Percentiles rank a stretch among this genome's conserved stretches.
These are phyloP conservation scores for Extremus antarcticus DNA, from an alignment of 495 filamentous ascomycete species.

Conservation along the genomic window DNA sequence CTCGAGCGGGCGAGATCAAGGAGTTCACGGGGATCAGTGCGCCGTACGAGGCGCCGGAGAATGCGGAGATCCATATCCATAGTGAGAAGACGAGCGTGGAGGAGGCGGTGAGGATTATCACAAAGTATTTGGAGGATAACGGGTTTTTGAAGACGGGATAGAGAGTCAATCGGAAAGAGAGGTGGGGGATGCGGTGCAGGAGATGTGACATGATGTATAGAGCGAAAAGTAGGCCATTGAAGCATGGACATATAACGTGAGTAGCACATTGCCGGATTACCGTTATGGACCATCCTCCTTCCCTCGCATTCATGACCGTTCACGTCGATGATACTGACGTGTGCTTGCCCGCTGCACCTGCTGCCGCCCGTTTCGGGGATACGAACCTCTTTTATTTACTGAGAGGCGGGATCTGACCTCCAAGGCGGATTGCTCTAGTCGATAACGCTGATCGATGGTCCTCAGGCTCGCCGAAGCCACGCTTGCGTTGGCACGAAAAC, in stretches of 20 bases:
- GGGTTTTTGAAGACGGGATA: slow-evolving; percentile 43
- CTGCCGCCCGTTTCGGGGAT: background rate
- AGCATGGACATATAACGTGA: too few relatives aligned
- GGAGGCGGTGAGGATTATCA: slow-evolving; percentile 76
- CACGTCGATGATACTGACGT: too few relatives aligned
- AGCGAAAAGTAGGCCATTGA: background rate
- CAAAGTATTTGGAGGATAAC: slow-evolving; percentile 61
- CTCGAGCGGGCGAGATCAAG: slow-evolving; percentile 81
- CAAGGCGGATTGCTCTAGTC: background rate
- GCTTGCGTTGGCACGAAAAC: background rate
- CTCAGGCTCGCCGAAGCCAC: background rate
- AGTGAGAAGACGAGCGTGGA: slow-evolving; percentile 67
- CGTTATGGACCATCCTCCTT: background rate
- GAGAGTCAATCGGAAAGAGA: background rate
- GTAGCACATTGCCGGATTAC: too few relatives aligned
- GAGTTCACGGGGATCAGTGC: slow-evolving; percentile 93
- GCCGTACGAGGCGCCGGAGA: slow-evolving; percentile 83
- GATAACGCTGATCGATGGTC: too few relatives aligned
- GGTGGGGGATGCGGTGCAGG: background rate
- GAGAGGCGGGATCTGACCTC: background rate
- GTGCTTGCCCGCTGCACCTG: background rate
- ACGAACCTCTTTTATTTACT: background rate
- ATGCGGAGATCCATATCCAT: slow-evolving; percentile 74
- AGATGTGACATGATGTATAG: background rate
- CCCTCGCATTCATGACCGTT: too few relatives aligned